Evolutionary conservation across 2,329 filamentous ascomycete genomes (phyloP), one percentile per base, ranked within the genome.

Genomic region (Teratosphaeria viscida): DNA sequence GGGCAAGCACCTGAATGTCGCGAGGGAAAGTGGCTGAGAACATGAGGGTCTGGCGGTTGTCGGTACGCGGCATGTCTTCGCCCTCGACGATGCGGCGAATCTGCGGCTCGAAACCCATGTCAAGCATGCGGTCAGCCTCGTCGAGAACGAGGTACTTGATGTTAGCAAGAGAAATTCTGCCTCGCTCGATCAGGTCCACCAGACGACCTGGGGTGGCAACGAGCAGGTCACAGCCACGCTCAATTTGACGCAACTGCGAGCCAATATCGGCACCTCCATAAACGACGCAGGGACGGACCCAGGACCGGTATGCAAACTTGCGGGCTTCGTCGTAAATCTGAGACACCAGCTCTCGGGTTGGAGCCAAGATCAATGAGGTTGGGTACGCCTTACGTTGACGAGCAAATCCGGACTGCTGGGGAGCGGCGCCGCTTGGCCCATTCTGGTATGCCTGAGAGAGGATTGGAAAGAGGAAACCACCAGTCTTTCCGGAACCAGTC

Each of bases 31-130:
- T 99, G 75, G 94, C 94, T 49, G 94, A 99, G 77, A 99, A 99
- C 94, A 99, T 99, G 81, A 99, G 92, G 59, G 94, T 99, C 79
- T 99, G 94, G 72, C 94, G 92, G 69, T 83, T 80, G 66, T 85
- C 79, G 62, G 92, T 89, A 57, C 78, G 76, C 60, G 94, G 94
- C 94, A 99, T 99, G 71, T 99, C 94, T 79, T 97, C 94, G 62
- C 91, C 91, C 78, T 97, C 92, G 54, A 99, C 94, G 71, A 99
- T 97, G 71, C 92, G 89, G 72, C 94, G 92, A 74, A 99, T 99
- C 80, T 99, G 94, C 71, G 94, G 94, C 82, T 99, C 94, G 83
- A 99, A 99, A 94, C 94, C 94, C 94, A 99, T 99, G 84, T 99
- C 94, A 83, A 99, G 83, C 94, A 99, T 99, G 76, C 94, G 94